Base-by-base conservation (phyloP, 208 protist genomes). In the Crithidia acanthocephali region DNA sequence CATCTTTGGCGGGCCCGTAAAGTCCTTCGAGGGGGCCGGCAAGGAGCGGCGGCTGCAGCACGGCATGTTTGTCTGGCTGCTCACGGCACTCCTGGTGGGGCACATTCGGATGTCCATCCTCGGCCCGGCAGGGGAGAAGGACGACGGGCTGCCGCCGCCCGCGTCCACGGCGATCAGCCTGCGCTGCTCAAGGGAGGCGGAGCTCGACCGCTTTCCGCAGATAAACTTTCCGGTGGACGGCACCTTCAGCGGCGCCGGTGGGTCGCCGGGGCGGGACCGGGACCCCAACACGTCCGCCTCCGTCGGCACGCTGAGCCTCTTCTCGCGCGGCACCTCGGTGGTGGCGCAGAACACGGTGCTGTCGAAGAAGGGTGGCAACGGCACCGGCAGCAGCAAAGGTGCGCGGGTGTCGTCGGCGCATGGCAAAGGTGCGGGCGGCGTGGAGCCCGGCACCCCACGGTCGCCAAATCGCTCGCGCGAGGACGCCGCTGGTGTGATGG, bases 51-150 rank as follows among this genome's bases (percentile, higher is more conserved):
- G 55, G 44, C 47, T 63, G 44, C 66, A 80, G 50, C 68, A 80
- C 61, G 70, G 47, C 30, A 59, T 62, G 23, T 72, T 71, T 42
- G 23, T 71, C 8, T 77, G 72, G 72, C 47, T 77, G 27, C 72
- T 77, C 42, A 59, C 72, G 18, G 33, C 72, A 0, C 58, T 77
- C 28, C 48, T 77, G 27, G 64, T 77, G 5, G 72, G 72, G 0
- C 72, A 77, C 30, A 67, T 77, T 15, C 63, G 53, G 20, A 2
- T 72, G 9, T 55, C 44, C 32, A 37, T 67, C 10, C 44, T 77
- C 22, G 22, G 53, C 2, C 56, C 67, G 16, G 42, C 56, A 0
- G 45, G 45, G 9, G 56, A 72, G 32, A 60, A 51, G 59, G 47
- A 63, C 50, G 55, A 50, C 37, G 72, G 64, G 0, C 23, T 55